phyloP scores from a whole-genome alignment of 805 yeast species.

The Saturnispora ahearnii region DNA sequence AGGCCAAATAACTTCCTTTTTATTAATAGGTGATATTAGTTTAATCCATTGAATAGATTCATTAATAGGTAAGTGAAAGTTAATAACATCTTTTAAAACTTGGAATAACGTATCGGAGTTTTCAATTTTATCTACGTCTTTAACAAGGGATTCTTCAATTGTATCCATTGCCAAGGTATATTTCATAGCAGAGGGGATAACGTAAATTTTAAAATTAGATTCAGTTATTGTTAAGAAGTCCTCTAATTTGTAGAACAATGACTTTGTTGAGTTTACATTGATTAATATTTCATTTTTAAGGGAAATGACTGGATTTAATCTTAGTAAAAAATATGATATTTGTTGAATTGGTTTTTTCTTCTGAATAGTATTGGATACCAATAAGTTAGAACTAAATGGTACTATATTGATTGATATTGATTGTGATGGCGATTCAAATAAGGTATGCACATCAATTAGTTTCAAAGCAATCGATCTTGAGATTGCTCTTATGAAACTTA shows the following conservation, averaged over 20 bases:
- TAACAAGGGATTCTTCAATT: constrained; percentile 1
- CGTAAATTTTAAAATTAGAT: constrained; percentile 2
- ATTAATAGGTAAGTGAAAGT: constrained; percentile 10
- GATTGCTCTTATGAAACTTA: constrained; percentile 42
- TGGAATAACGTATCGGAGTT: constrained; percentile 47
- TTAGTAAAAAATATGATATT: constrained; percentile 27
- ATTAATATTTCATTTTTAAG: constrained; percentile 37
- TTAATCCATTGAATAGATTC: constrained; percentile 35
- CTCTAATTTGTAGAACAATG: constrained; percentile 23
- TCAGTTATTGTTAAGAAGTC: constrained; percentile 23
- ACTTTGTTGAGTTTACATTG: constrained; percentile 23
- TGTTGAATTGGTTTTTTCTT: constrained; percentile 7
- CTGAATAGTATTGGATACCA: constrained; percentile 20
- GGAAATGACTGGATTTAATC: constrained; percentile 40
- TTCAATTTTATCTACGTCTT: constrained; percentile 24
- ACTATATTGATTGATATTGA: constrained; percentile 29
- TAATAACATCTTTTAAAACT: constrained; percentile 55
- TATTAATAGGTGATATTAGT: constrained; percentile 31
- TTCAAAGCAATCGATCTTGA: constrained; percentile 31
- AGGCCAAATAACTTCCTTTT: constrained; percentile 65
- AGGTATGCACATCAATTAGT: constrained; percentile 16
- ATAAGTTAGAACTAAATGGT: constrained; percentile 45
- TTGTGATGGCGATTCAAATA: constrained; percentile 16
- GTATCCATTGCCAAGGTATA: background rate
- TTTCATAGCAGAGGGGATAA: constrained; percentile 5